Evolutionary conservation across 495 filamentous ascomycete species (phyloP), one percentile per base, ranked within the genome.

Genomic region (Neurospora sp.): DNA sequence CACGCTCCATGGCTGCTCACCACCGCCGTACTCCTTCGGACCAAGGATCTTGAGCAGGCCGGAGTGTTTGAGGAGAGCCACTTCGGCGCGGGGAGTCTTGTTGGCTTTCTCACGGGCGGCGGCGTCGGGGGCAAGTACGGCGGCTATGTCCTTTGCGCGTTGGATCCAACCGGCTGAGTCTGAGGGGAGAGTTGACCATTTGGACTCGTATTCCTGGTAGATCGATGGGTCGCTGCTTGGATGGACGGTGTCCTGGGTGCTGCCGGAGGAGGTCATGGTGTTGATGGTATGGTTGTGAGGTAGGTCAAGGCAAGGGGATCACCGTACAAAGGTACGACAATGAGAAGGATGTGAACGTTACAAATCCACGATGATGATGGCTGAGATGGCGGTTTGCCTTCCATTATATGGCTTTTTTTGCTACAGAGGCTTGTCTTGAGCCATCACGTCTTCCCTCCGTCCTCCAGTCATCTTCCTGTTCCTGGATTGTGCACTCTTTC

Each of bases 41-140:
- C 87, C 88, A 1, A 89, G 79, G 18, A 89, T 73, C 76, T 88
- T 89, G 12, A 85, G 76, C n/a, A 90, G 76, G 8, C 86, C 86
- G 0, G 87, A 83, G 71, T 85, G 81, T 74, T 90, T 90, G 59
- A 90, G 83, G 6, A 90, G 81, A 6, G 83, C 75, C 10, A 90
- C 78, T 70, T 90, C 87, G 2, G 88, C 87, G 1, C 77, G 76
- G 8, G 88, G 88, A 0, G 86, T 85, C 73, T 87, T 88, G 70
- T 88, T 85, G 71, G 86, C 88, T 65, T 83, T 83, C 70, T 89
- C 87, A 39, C 88, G 80, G 18, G 80, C 79, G 0, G 83, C 82
- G 0, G 85, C 87, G 78, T 90, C 88, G 12, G 78, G 76, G 6
- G 83, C 80, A 3, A 90, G 80, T 20, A 89, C 85, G 4, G 83